Evolutionary conservation across 768 basidiomycete species (phyloP), one percentile per base, ranked within the genome.

Genomic region (Tephrocybe sp.): DNA sequence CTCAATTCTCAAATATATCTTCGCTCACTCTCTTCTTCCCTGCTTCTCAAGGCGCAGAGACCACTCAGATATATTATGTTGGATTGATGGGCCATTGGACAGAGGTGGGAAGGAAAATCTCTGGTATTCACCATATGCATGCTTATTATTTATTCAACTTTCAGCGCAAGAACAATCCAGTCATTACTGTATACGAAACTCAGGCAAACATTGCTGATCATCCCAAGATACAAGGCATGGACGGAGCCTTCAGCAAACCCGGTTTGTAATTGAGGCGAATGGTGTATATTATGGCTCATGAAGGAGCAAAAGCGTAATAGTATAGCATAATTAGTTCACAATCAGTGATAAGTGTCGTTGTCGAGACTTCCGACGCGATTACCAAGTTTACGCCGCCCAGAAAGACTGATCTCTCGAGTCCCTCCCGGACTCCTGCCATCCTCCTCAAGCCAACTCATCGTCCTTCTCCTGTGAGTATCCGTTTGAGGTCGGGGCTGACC

Each of bases 141-240:
- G 39, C 57, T 38, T 45, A 48, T n/a, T 45, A 36, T n/a, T n/a
- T n/a, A n/a, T n/a, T n/a, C 17, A 17, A 36, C 47, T 34, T 48
- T 12, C 59, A 95, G 91, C 79, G 87, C 37, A 93, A 89, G 61
- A 73, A 73, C 44, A 81, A 85, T 53, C 90, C 93, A 1, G 78
- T 91, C 33, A 80, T 95, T 49, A 86, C 92, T 0, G 84, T 96
- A 11, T 97, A 96, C 60, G 94, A 97, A 67, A 71, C 88, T 0
- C 87, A 89, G 57, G 89, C 94, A 8, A 93, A 93, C 57, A 72
- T 88, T 25, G 88, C 91, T 1, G 94, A 96, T 64, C 94, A 96
- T 58, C 77, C 84, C 54, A 93, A 91, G 69, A 88, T 93, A 42
- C 84, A 83, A 61, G 90, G 91, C n/a, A 85, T 80, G 39, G 84